These are phyloP conservation scores for Rhizopus arrhizus DNA, from an alignment of 371 early-diverging fungal genomes.

Conservation along the genomic window DNA sequence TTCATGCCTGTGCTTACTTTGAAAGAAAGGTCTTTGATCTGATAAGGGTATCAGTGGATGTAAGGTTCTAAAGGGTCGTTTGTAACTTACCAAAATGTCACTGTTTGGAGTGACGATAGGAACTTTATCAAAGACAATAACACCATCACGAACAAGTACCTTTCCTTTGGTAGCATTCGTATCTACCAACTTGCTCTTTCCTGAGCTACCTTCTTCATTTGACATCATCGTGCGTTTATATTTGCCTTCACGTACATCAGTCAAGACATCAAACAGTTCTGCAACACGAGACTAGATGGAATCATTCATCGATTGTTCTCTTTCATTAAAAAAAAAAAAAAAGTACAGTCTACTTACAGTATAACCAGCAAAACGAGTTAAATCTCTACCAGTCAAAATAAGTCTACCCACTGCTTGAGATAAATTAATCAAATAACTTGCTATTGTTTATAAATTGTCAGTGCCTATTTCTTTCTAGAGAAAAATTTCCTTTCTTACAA, in stretches of 20 bases:
- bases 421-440: conserved; percentile 83
- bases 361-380: conserved; percentile 80
- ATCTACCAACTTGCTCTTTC: conserved; percentile 39
- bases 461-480: background rate
- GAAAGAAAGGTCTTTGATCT: conserved; percentile 76
- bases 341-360: conserved; percentile 40
- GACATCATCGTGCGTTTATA: conserved; percentile 67
- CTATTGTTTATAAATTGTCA: conserved; percentile 25
- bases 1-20: conserved; percentile 81
- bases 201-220: conserved; percentile 41
- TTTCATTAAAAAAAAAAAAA: background rate
- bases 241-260: conserved; percentile 69
- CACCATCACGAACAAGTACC: conserved; percentile 63
- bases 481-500: conserved; percentile 45
- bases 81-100: conserved; percentile 67
- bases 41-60: no score
- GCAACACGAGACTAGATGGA: conserved; percentile 67
- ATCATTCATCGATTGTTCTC: background rate
- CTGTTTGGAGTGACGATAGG: conserved; percentile 94
- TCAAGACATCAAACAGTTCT: conserved; percentile 73
- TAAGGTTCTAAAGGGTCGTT: no score
- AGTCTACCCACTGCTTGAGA: conserved; percentile 86
- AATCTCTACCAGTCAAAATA: conserved; percentile 79
- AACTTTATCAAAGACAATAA: conserved; percentile 84
- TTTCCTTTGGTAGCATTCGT: conserved; percentile 62